Evolutionary conservation across 2,329 filamentous ascomycete genomes (phyloP), one percentile per base, ranked within the genome.

Genomic region (Penicillium frequentans): DNA sequence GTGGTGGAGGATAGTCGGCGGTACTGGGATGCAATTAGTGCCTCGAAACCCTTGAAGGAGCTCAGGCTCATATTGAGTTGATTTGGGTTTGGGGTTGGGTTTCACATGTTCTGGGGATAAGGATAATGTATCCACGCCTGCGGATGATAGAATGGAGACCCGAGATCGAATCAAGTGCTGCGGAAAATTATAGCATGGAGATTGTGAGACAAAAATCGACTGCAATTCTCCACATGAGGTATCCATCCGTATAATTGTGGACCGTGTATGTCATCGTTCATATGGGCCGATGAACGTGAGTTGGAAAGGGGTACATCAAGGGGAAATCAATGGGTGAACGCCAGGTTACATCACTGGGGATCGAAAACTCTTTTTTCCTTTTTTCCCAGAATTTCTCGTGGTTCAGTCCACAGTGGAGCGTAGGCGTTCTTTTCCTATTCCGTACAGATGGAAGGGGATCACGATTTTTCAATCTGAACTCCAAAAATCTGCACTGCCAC

Each of bases 1-100:
- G 79, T 82, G 23, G 70, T 81, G 29, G 68, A 77, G 55, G 78
- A 80, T 67, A 78, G 75, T 52, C 73, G 76, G 60, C 68, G 69
- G 51, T 82, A 81, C 69, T 82, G 80, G 80, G 49, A 52, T 52
- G 35, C 6, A 10, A 3, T 9, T 42, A 21, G 35, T 3, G 10
- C 16, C 35, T 37, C 19, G 5, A 37, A 16, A 3, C n/a, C 29
- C 29, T 31, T 14, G 29, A n/a, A 42, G n/a, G 19, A 42, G 37
- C 13, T 42, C 37, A n/a, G 19, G 19, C 19, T 42, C n/a, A 13
- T 19, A 49, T 49, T 49, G 13, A 31, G 27, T 27, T 27, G 45
- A 13, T 19, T 37, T 37, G 33, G 33, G n/a, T 33, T 48, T 37
- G 33, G 33, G n/a, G 23, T 48, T 21, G 21, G n/a, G 23, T 37